Base-by-base conservation (phyloP, 306 rosid genomes). In the Cucurbita argyrosperma region DNA sequence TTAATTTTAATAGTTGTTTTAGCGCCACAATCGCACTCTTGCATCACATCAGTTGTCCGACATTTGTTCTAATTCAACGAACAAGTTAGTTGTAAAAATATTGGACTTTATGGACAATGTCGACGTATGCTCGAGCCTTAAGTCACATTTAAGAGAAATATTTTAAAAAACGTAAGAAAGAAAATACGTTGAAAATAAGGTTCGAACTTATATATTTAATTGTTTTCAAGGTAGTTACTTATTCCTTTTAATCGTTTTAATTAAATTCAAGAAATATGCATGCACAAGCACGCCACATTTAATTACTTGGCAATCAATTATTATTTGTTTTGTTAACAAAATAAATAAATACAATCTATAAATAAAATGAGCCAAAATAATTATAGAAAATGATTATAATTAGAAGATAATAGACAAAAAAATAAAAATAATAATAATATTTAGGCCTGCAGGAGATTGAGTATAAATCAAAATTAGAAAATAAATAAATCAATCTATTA, bases 371-470 rank as follows among this genome's bases (percentile, higher is more conserved):
- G 12, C 35, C 66, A 60, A 5, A 60, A 5, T 3, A n/a, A 54
- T 30, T 30, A 13, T 35, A 30, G 30, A 13, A 59, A 10, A 30
- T 30, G 4, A 30, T 30, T 2, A 30, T 30, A 30, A 30, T 30
- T 30, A 30, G 35, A 26, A 30, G 35, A 30, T 30, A 43, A 43
- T 8, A 43, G 10, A 45, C 2, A 2, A 45, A 8, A 45, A 1
- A 45, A 45, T 0, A 45, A 21, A 21, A 21, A 45, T 10, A 58
- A 10, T 5, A 23, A 26, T 6, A 26, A 58, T 7, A 61, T 12
- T 61, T 35, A 80, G 87, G 85, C 79, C 83, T 78, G 85, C 64
- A 60, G 56, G 77, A 70, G 74, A 82, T 80, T 80, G 81, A 71
- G 76, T 66, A 77, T 38, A 63, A 74, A 74, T 42, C 38, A 69